Base-by-base conservation (phyloP, 2,329 filamentous ascomycete genomes). In the Alternaria gansuensis region DNA sequence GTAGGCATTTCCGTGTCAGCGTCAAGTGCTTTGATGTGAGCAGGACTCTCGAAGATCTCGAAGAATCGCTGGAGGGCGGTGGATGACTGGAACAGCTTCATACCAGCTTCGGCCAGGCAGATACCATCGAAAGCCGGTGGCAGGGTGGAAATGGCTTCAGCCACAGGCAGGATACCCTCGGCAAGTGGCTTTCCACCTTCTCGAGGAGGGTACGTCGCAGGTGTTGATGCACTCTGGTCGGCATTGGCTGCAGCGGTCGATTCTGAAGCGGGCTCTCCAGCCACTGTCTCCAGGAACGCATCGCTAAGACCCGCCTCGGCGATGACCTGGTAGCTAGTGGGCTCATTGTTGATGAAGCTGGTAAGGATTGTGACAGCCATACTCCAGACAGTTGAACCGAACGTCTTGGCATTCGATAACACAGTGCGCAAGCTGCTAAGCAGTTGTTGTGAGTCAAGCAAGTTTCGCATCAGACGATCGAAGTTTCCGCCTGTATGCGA, bases 291-390 rank as follows among this genome's bases (percentile, higher is more conserved):
- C 13, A 99, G 83, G 58, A 97, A 90, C 51, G 88, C 91, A 74
- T 90, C 90, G 70, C 95, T 93, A 68, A 99, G 85, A 23, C 93
- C 93, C 50, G 95, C 94, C 79, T 99, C 95, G 13, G 92, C 92
- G 65, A 99, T 95, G 24, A 97, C 92, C 28, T 92, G 90, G 75
- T 97, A 99, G 77, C 95, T 99, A 0, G 95, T 99, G 0, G 95
- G 95, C 72, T 99, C 95, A 73, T 98, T 97, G 79, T 99, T 96
- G 70, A 99, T 96, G 77, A 99, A 99, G 69, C 92, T 94, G 73
- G 92, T 95, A 50, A 99, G 82, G 56, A 97, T 94, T 54, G 90
- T 93, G 62, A 97, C 92, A 6, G 93, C 90, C 75, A 93, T 93
- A 48, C 93, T 97, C 95, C 95, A 99, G 5, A 98, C 92, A 59